Conservation (phyloP, 2,329 filamentous ascomycete genomes). For the Teratosphaeria epicoccoides region DNA sequence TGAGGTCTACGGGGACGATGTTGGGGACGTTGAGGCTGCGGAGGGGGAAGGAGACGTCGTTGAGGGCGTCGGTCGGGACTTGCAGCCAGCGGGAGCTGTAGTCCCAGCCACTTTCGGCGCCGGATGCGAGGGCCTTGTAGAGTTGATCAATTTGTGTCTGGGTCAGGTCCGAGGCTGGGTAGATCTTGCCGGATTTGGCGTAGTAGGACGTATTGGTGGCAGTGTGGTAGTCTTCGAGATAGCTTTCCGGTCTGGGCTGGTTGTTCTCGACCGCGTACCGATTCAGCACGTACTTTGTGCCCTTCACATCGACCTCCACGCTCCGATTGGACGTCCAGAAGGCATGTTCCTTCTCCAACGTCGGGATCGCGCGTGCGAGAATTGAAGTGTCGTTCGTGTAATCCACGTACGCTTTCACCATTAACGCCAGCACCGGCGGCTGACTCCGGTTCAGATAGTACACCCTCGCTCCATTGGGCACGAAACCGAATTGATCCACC, state of each 20-base stretch:
- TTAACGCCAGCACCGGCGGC: constrained; percentile 54
- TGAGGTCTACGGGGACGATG: constrained; percentile 54
- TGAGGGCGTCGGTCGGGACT: constrained; percentile 47
- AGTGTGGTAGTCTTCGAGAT: constrained; percentile 53
- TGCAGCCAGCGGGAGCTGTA: constrained; percentile 50
- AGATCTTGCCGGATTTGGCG: constrained; percentile 47
- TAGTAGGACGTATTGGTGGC: constrained; percentile 57
- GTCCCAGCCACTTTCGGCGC: constrained; percentile 58
- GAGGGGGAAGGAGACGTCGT: constrained; percentile 54
- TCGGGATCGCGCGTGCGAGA: constrained; percentile 49
- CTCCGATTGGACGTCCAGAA: constrained; percentile 55
- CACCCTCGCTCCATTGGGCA: constrained; percentile 56
- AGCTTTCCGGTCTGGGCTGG: constrained; percentile 57
- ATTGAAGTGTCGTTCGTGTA: constrained; percentile 54
- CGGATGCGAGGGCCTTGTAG: constrained; percentile 53
- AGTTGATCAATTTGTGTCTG: constrained; percentile 42
- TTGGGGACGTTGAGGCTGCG: constrained; percentile 51
- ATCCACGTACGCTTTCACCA: constrained; percentile 55
- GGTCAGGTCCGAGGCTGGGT: constrained; percentile 44
- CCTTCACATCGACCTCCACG: constrained; percentile 30
- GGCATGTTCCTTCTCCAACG: constrained; percentile 52
- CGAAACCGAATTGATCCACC: constrained; percentile 53
- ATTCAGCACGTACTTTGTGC: constrained; percentile 44
- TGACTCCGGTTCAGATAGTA: constrained; percentile 62
- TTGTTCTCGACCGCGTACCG: constrained; percentile 54